Conservation (phyloP, 441 rosid species). For the Flueggea neowawraea region DNA sequence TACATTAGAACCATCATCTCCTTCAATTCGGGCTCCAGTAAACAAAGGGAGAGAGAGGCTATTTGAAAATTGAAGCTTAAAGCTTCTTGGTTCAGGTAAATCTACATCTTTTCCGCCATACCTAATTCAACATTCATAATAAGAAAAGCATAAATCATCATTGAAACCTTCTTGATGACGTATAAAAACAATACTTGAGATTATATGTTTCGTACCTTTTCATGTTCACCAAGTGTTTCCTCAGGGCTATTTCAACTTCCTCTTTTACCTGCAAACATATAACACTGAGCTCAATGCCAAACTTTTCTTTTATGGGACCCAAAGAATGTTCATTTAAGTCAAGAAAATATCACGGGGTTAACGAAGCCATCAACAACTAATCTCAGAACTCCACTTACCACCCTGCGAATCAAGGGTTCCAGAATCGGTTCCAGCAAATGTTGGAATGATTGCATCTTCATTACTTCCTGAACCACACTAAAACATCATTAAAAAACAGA, state of each 20-base stretch:
- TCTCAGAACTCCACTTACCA: conserved; percentile 47
- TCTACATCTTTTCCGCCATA: conserved; percentile 59
- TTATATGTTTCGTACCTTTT: conserved; percentile 42
- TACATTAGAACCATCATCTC: conserved; percentile 56
- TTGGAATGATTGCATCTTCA: conserved; percentile 69
- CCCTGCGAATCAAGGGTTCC: conserved; percentile 93
- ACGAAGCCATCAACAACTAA: neutral
- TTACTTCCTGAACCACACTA: conserved; percentile 94
- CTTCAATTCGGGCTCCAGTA: conserved; percentile 92
- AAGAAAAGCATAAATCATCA: neutral
- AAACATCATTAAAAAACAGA: conserved; percentile 21
- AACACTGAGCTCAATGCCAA: neutral
- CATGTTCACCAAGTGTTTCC: conserved; percentile 61
- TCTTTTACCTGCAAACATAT: conserved; percentile 71
- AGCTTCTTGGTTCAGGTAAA: conserved; percentile 54
- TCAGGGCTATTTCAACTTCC: conserved; percentile 89
- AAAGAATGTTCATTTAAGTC: neutral
- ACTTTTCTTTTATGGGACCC: neutral
- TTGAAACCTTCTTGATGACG: neutral
- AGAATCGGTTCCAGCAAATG: conserved; percentile 77
- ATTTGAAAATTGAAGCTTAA: conserved; percentile 67
- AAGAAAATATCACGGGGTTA: neutral
- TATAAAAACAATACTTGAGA: neutral
- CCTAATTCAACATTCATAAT: conserved; percentile 36
- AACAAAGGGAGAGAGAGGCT: conserved; percentile 79